Base-by-base conservation (phyloP, 2,329 filamentous ascomycete species). In the Hirsutella thompsonii region DNA sequence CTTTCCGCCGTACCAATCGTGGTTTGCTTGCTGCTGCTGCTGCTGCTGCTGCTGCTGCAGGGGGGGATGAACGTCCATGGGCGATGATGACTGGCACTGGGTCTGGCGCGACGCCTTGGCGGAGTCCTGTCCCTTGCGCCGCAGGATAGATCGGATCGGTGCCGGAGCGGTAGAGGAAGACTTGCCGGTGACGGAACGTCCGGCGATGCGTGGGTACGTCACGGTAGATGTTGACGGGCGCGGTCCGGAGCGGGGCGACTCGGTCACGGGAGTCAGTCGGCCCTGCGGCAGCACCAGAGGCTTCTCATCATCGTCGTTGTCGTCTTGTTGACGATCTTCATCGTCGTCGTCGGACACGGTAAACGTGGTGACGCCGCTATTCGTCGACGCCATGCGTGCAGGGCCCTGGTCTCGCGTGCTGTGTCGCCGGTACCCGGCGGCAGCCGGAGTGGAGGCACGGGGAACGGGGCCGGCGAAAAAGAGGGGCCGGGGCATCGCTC, bases 191-290 rank as follows among this genome's bases (percentile, higher is more conserved):
- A n/a, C n/a, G n/a, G n/a, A n/a, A n/a, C 52, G 46, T 8, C 47
- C 50, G 2, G 44, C 50, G 26, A 60, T 61, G 37, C 43, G 51
- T 11, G 60, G 60, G 16, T 60, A 54, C 4, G 49, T 44, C 10
- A 51, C 57, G 13, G 58, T 57, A 28, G 61, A 57, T 14, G 54
- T 54, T n/a, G n/a, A n/a, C 19, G 57, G 36, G 36, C 8, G 51
- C 28, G 50, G 48, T 34, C 40, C 47, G 8, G 58, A 55, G 13
- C 53, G 52, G 3, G 67, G 68, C 0, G 67, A 70, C 48, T 74
- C 70, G 11, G 56, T 57, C 5, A 74, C 69, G 1, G 70, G 70
- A 0, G 70, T 70, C 4, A 74, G 58, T 36, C 58, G 61, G 42
- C 45, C 53, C 40, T 44, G 55, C 38, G 42, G 43, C 20, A 51